Conservation (phyloP, 169 alveolate species). For the Cryptosporidium sp. region DNA sequence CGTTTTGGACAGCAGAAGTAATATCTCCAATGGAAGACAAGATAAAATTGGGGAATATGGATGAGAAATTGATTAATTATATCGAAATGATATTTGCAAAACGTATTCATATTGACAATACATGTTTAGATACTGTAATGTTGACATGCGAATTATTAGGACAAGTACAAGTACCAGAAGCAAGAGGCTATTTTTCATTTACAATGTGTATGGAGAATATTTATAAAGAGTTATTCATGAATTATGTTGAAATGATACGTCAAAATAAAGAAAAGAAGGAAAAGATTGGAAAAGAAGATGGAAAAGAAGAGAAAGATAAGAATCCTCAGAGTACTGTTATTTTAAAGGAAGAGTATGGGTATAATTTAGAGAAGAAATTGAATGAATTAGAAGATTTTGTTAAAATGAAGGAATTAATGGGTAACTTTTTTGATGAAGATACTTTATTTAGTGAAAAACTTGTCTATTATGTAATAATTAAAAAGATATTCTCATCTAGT, state of each 20-base stretch:
- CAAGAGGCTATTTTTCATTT: conserved; percentile 94
- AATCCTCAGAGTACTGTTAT: not conserved
- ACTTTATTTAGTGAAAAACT: conserved; percentile 52
- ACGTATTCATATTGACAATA: conserved; percentile 70
- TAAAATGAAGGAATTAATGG: conserved; percentile 9
- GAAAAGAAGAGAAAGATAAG: not conserved
- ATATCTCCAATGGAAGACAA: conserved; percentile 86
- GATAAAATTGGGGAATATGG: conserved; percentile 55
- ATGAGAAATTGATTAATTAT: conserved; percentile 69
- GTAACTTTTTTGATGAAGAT: conserved; percentile 9
- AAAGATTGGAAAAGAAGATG: not conserved
- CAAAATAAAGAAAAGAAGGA: conserved; percentile 22
- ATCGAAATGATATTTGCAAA: conserved; percentile 75
- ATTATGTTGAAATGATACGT: conserved; percentile 76
- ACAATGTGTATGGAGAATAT: conserved; percentile 94
- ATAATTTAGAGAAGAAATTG: conserved; percentile 1
- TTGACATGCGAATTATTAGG: conserved; percentile 87
- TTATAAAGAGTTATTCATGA: conserved; percentile 87
- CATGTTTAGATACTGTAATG: conserved; percentile 73
- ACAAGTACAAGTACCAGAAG: conserved; percentile 93
- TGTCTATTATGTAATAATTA: conserved; percentile 34
- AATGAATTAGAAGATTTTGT: conserved; percentile 26
- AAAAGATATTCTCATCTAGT: conserved; percentile 60
- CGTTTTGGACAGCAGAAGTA: conserved; percentile 91
- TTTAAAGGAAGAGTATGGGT: conserved; percentile 5